A percentile compares a stretch with the other conserved stretches of the same genome.
Conservation (phyloP, 306 rosid species). For the Quillaja saponaria region DNA sequence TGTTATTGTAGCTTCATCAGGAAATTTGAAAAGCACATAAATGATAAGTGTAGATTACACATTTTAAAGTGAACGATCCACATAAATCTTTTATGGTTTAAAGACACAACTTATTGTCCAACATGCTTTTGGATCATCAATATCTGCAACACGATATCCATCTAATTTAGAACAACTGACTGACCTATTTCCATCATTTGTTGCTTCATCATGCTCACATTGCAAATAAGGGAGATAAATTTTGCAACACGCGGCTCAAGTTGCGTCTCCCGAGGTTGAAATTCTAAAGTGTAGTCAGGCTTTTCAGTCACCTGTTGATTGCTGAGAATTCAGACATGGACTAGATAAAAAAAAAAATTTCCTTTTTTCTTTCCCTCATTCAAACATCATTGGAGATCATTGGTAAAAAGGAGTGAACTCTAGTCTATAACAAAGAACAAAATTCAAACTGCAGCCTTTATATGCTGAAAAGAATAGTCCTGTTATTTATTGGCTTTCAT, state of each 20-base stretch:
- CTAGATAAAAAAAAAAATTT: conserved; percentile 6
- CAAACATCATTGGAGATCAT: background rate
- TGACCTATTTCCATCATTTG: conserved; percentile 99
- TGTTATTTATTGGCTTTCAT: conserved; percentile 13
- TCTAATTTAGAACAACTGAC: conserved; percentile 25
- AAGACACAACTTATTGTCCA: conserved; percentile 22
- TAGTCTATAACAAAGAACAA: background rate
- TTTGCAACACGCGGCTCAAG: conserved; percentile 76
- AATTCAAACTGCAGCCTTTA: no score
- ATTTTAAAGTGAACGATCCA: no score
- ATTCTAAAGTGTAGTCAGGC: conserved; percentile 37
- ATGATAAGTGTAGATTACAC: conserved; percentile 6
- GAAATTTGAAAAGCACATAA: background rate
- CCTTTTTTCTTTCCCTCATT: background rate
- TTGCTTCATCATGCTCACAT: conserved; percentile 92
- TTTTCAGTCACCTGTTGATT: conserved; percentile 54
- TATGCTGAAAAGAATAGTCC: conserved; percentile 1
- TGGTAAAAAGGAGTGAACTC: background rate
- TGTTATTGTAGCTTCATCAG: conserved; percentile 5
- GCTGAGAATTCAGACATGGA: conserved; percentile 29
- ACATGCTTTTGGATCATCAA: conserved; percentile 30
- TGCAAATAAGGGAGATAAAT: conserved; percentile 87
- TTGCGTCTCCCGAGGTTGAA: conserved; percentile 63
- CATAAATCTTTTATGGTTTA: no score
- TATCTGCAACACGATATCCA: conserved; percentile 21